phyloP scores from a whole-genome alignment of 2,329 filamentous ascomycete species.

The Phyllosticta citriasiana region DNA sequence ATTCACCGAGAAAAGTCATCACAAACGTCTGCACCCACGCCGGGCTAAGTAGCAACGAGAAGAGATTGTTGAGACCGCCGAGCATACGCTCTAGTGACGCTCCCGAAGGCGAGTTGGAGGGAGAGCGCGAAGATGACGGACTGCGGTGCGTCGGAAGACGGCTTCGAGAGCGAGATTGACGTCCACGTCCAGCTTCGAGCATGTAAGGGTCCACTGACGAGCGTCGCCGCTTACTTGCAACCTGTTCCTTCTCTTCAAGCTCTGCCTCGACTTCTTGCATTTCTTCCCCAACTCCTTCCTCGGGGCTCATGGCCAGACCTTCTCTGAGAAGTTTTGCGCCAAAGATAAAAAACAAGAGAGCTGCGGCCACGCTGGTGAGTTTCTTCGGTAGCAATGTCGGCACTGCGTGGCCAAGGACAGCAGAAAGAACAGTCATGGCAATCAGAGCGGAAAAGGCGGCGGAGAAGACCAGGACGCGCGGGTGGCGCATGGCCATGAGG shows the following conservation, averaged over 20 bases:
- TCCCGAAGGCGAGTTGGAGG: constrained; percentile 36
- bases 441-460: constrained; percentile 87
- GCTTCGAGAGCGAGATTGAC: constrained; percentile 63
- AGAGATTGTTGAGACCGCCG: constrained; percentile 73
- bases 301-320: constrained; percentile 76
- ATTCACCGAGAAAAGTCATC: constrained; percentile 98
- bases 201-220: constrained; percentile 64
- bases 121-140: constrained; percentile 49
- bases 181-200: constrained; percentile 68
- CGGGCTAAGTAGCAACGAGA: constrained; percentile 79
- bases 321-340: constrained; percentile 76
- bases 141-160: constrained; percentile 73
- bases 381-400: constrained; percentile 81
- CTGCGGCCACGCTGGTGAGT: constrained; percentile 81
- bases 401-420: constrained; percentile 83
- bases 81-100: constrained; percentile 44
- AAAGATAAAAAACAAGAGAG: constrained; percentile 79
- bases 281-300: constrained; percentile 89
- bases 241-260: constrained; percentile 82
- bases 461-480: constrained; percentile 84
- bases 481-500: constrained; percentile 98
- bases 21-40: constrained; percentile 98
- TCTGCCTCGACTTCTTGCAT: constrained; percentile 97
- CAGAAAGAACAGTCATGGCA: constrained; percentile 90
- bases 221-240: constrained; percentile 55